Base-by-base conservation (phyloP, 1,284 basidiomycete genomes). In the Macrocybe sp. region DNA sequence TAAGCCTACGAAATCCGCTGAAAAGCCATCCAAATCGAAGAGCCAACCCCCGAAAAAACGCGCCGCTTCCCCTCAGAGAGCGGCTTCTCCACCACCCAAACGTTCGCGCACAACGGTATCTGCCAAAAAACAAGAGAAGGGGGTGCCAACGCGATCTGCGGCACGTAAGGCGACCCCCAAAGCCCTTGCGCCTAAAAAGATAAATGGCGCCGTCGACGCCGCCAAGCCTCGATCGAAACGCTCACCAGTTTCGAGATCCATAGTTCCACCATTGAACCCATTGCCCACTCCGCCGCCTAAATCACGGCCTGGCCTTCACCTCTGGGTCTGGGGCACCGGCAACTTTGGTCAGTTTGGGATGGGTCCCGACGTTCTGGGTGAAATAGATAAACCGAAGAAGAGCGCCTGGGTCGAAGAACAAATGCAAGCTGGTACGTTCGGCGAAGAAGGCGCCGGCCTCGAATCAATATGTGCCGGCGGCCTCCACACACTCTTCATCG, bases 291-390 rank as follows among this genome's bases (percentile, higher is more conserved):
- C 78, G 29, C 73, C 75, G 39, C 8, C 59, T 65, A 42, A 75
- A 75, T 45, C 53, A 67, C 73, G 82, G 42, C 85, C 85, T 12
- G 67, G 78, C 33, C 73, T 79, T 16, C 73, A 81, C 37, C 69
- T 92, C n/a, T 92, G 92, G 53, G 83, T 81, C 3, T 95, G 89
- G 80, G 92, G 92, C 6, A 77, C 82, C 10, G 92, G 91, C 14
- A 91, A 92, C 65, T 89, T 89, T 69, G 92, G 90, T 38, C 92
- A 95, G 64, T 86, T 94, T 58, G 92, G 92, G 12, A 76, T 91
- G 67, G 92, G 92, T 3, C 75, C 80, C 3, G 82, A 85, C 54
- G 64, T 75, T 44, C 68, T 89, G 32, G 79, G 72, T 49, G 88
- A 93, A 64, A 74, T 86, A 51, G 67, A 75, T 46, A 84, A 83